phyloP scores from a whole-genome alignment of 352 stramenopile genomes.

The Globisporangium irregulare region DNA sequence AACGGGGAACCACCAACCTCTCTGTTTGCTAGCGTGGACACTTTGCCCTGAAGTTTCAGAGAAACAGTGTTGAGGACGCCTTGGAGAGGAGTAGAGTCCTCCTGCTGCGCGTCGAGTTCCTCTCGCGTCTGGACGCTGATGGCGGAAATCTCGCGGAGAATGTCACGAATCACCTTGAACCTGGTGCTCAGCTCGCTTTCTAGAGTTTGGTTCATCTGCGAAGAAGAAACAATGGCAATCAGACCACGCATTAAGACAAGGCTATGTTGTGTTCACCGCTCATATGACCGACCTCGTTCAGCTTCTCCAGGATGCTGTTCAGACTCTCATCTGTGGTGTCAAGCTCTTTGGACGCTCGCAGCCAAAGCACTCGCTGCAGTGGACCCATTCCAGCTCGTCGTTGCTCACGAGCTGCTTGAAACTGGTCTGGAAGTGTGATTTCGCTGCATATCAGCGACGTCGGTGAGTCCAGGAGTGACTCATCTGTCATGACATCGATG shows the following conservation, averaged over 20 bases:
- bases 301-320: constrained; percentile 17
- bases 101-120: constrained; percentile 26
- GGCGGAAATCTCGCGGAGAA: constrained; percentile 21
- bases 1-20: neutral
- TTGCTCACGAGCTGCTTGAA: constrained; percentile 20
- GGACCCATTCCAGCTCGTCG: constrained; percentile 26
- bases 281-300: constrained; percentile 6
- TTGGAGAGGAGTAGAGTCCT: constrained; percentile 24
- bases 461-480: constrained; percentile 15
- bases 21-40: neutral
- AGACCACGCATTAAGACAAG: neutral
- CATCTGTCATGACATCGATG: constrained; percentile 28
- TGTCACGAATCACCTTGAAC: constrained; percentile 25
- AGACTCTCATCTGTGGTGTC: constrained; percentile 23
- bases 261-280: neutral
- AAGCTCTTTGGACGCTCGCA: constrained; percentile 31
- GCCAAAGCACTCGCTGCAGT: constrained; percentile 30
- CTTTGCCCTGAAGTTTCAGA: neutral
- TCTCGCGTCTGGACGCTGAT: constrained; percentile 19
- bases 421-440: constrained; percentile 18
- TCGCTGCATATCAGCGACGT: constrained; percentile 20
- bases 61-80: constrained; percentile 22
- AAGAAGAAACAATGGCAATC: neutral
- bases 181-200: constrained; percentile 23
- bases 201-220: constrained; percentile 26